Evolutionary conservation across 768 basidiomycete species (phyloP).

Genomic region (Suillus sp.): DNA sequence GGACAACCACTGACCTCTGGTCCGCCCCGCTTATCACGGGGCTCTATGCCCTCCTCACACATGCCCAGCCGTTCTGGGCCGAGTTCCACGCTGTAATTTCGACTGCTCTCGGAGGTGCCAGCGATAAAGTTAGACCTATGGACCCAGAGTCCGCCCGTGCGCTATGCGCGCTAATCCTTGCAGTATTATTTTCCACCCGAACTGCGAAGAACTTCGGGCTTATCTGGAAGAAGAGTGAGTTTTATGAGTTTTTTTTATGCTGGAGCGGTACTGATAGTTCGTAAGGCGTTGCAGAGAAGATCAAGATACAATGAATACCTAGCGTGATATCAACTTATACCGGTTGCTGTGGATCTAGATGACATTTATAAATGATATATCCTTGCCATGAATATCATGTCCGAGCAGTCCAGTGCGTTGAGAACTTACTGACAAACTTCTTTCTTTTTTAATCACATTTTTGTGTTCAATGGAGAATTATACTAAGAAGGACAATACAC

Average conservation of each 20-base stretch:
- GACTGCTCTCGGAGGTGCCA: slow-evolving; percentile 45
- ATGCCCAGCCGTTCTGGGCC: slow-evolving; percentile 85
- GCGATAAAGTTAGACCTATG: slow-evolving; percentile 43
- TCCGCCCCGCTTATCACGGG: slow-evolving; percentile 77
- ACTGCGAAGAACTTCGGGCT: slow-evolving; percentile 64
- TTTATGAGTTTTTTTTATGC: neutral
- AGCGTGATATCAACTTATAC: neutral
- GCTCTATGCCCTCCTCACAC: slow-evolving; percentile 80
- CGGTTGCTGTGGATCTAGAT: neutral
- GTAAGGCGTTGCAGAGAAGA: slow-evolving; percentile 25
- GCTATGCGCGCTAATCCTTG: slow-evolving; percentile 67
- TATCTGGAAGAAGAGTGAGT: slow-evolving; percentile 22
- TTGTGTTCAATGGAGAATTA: too few relatives aligned
- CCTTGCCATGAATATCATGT: neutral
- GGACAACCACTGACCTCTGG: slow-evolving; percentile 87
- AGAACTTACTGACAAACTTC: too few relatives aligned
- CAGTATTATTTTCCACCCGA: slow-evolving; percentile 60
- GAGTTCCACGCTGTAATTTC: slow-evolving; percentile 54
- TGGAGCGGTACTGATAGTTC: neutral
- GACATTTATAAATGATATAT: slow-evolving; percentile 1
- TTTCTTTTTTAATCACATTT: too few relatives aligned
- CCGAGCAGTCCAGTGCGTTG: neutral
- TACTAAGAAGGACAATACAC: too few relatives aligned
- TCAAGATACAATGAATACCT: slow-evolving; percentile 28
- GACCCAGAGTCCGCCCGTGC: slow-evolving; percentile 70